Percentiles rank a stretch among this genome's conserved stretches.
Conservation (phyloP, 257 asterid genomes). For the Solanum tacnaense region DNA sequence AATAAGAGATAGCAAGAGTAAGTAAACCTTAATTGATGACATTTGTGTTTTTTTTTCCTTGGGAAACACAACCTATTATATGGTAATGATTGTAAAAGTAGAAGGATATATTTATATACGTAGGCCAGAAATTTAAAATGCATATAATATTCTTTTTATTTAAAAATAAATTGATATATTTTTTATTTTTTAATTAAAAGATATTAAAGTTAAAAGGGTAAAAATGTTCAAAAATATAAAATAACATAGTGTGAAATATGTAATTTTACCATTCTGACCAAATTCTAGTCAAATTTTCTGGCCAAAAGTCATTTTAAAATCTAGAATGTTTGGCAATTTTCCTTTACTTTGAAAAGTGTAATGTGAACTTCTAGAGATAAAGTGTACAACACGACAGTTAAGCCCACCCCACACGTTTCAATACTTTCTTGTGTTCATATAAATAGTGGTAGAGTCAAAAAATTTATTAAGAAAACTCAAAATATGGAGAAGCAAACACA, state of each 20-base stretch:
- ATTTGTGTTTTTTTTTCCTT: background rate
- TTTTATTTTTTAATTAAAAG: too few species aligned
- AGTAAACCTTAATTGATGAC: background rate
- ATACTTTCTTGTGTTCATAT: background rate
- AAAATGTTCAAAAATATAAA: too few species aligned
- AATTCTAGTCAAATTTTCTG: too few species aligned
- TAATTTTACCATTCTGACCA: too few species aligned
- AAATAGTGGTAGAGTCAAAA: rapidly evolving
- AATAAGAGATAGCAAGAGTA: background rate
- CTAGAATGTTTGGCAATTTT: slow-evolving; percentile 1
- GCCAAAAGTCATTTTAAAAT: background rate
- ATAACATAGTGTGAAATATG: too few species aligned
- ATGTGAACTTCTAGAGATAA: slow-evolving; percentile 7
- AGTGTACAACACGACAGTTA: background rate
- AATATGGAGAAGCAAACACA: too few species aligned
- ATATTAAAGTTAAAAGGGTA: too few species aligned
- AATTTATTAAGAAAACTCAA: rapidly evolving
- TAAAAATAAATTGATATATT: too few species aligned
- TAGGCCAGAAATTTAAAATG: too few species aligned
- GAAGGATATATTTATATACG: background rate
- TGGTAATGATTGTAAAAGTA: background rate
- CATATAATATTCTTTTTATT: too few species aligned
- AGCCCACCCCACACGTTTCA: background rate
- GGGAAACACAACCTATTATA: background rate
- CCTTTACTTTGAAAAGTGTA: background rate